phyloP scores from a whole-genome alignment of 805 yeast genomes.

The Sporopachydermia quercuum region DNA sequence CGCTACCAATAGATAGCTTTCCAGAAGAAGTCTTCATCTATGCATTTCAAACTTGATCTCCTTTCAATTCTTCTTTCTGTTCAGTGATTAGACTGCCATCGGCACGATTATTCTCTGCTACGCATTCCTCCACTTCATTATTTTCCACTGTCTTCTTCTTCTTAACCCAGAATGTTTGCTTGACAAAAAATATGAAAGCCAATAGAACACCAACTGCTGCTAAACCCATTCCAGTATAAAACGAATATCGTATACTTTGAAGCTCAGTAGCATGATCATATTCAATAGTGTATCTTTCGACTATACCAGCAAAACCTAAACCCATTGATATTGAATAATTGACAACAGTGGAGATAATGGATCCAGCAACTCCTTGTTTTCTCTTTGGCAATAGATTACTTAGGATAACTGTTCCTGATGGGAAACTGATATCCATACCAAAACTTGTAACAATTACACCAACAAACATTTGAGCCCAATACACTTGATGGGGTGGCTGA shows the following conservation, averaged over 20 bases:
- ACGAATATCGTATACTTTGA: slow-evolving; percentile 39
- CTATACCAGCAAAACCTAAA: slow-evolving; percentile 57
- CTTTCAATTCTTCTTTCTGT: no score
- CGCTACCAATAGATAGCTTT: no score
- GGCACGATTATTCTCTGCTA: no score
- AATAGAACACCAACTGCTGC: slow-evolving; percentile 31
- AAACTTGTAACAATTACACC: slow-evolving; percentile 40
- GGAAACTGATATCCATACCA: slow-evolving; percentile 73
- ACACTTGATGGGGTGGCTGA: slow-evolving; percentile 44
- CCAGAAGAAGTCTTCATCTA: no score
- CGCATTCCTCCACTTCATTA: no score
- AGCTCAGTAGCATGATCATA: slow-evolving; percentile 16
- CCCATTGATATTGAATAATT: slow-evolving; percentile 62
- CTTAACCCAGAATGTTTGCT: no score
- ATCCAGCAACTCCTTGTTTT: slow-evolving; percentile 70
- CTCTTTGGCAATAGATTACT: slow-evolving; percentile 43
- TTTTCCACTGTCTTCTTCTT: no score
- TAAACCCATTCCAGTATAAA: slow-evolving; percentile 47
- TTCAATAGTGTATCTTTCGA: slow-evolving; percentile 32
- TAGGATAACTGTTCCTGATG: slow-evolving; percentile 52
- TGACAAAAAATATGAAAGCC: slow-evolving; percentile 13
- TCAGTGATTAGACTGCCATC: no score
- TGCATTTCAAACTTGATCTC: no score
- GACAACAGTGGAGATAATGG: slow-evolving; percentile 52
- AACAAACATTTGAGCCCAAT: slow-evolving; percentile 43